These are phyloP conservation scores for Suillus occidentalis DNA, from an alignment of 768 basidiomycete genomes.

Conservation along the genomic window DNA sequence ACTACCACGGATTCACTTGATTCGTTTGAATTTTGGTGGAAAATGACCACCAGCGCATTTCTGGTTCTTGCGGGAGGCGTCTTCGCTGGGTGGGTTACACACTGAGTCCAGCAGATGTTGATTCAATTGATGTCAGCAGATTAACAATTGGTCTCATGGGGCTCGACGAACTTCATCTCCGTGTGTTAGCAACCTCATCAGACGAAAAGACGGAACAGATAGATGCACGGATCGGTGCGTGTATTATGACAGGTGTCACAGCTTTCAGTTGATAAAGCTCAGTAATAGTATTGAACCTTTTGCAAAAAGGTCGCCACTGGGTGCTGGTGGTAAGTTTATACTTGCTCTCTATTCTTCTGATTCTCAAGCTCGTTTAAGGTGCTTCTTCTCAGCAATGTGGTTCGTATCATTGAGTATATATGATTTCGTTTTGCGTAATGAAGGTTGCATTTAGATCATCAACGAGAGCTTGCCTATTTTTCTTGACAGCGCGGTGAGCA, in stretches of 20 bases:
- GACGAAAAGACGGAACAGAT: conserved; percentile 62
- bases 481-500: conserved; percentile 62
- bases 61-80: conserved; percentile 87
- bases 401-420: conserved; percentile 36
- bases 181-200: conserved; percentile 80
- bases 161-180: conserved; percentile 85
- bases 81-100: conserved; percentile 76
- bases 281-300: conserved; percentile 57
- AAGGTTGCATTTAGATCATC: conserved; percentile 49
- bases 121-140: conserved; percentile 37
- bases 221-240: conserved; percentile 69
- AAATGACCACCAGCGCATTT: conserved; percentile 60
- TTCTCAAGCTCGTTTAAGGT: conserved; percentile 46
- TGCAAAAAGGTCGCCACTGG: conserved; percentile 82
- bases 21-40: conserved; percentile 72
- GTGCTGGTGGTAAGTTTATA: conserved; percentile 77
- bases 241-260: background rate
- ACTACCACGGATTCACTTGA: conserved; percentile 34
- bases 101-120: background rate
- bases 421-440: background rate
- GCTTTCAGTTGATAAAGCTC: conserved; percentile 7
- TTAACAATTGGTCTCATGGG: conserved; percentile 94
- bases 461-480: conserved; percentile 86
- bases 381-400: conserved; percentile 85
- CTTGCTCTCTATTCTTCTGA: conserved; percentile 12